Base-by-base conservation (phyloP, 1,139 yeast genomes). In the Yamadazyma diospyri region DNA sequence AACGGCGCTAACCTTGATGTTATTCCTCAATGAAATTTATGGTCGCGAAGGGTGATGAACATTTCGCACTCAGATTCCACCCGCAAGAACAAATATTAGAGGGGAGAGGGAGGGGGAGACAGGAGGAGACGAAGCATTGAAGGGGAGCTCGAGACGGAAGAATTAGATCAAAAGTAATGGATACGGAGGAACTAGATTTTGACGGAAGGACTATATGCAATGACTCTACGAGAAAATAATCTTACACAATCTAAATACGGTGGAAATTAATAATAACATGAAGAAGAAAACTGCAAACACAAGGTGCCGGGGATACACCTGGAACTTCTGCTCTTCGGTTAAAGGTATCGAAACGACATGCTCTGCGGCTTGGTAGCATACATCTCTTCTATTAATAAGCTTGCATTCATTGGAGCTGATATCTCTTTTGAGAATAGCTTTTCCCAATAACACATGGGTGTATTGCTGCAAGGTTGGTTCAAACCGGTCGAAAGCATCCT, bases 261-360 rank as follows among this genome's bases (percentile, higher is more conserved):
- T 45, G 17, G 53, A 29, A 13, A 45, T 29, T 18, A 50, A 43
- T 23, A 61, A 41, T 6, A 51, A 27, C 6, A 50, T 42, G 24
- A 59, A 38, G 16, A 55, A 38, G 12, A 55, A 32, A 5, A 53
- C 43, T 11, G 51, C 47, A 16, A 53, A 51, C 5, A 46, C 37
- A 16, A 59, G 11, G 37, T 59, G 56, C 31, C 48, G 47, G 13
- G 52, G 42, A 27, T 55, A 40, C 18, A 46, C 39, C 35, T 45
- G 50, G 11, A 46, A 35, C 25, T 44, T 38, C 34, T 53, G 58
- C 12, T 60, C 61, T 35, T 62, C 67, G 2, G 62, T 53, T 20
- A 65, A 50, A 2, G 74, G 74, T 18, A 69, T 68, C 39, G 66
- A 58, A 7, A 67, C 67, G 19, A 68, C 72, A 38, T 63, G 61